phyloP scores from a whole-genome alignment of 352 stramenopile genomes.

The Pythium diclinum region DNA sequence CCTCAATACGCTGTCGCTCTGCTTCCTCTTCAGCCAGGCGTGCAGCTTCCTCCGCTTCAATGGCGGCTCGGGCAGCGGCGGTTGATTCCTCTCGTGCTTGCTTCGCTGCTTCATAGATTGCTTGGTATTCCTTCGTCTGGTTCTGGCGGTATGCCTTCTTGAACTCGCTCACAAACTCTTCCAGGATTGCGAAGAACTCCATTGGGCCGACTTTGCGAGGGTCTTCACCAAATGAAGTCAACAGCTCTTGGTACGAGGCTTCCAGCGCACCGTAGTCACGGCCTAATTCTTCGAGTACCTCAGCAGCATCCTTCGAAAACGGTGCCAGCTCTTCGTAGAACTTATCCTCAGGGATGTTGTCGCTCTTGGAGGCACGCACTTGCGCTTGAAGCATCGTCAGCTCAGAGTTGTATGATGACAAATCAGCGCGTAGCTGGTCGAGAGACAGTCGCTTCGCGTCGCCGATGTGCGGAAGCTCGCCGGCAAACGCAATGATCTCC shows the following conservation, averaged over 20 bases:
- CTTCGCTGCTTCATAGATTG: conserved; percentile 67
- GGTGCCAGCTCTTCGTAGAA: conserved; percentile 84
- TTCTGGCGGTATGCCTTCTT: conserved; percentile 89
- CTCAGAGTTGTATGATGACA: conserved; percentile 81
- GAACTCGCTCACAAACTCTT: conserved; percentile 84
- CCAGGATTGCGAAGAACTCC: conserved; percentile 80
- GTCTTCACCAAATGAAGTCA: conserved; percentile 84
- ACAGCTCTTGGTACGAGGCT: conserved; percentile 70
- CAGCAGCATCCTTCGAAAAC: conserved; percentile 74
- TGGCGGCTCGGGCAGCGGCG: conserved; percentile 30
- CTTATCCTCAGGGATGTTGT: conserved; percentile 65
- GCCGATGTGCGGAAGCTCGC: conserved; percentile 72
- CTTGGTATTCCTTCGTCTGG: conserved; percentile 82
- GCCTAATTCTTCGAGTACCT: conserved; percentile 78
- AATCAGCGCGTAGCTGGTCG: conserved; percentile 76
- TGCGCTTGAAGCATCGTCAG: conserved; percentile 82
- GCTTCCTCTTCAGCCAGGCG: conserved; percentile 38
- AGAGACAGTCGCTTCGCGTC: conserved; percentile 79
- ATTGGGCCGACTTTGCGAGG: conserved; percentile 75
- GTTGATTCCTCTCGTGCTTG: conserved; percentile 43
- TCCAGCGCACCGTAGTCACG: conserved; percentile 73
- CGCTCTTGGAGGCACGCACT: conserved; percentile 72
- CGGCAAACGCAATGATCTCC: conserved; percentile 74
- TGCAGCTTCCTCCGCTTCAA: conserved; percentile 33
- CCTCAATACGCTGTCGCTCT: conserved; percentile 44